Evolutionary conservation across 2,329 filamentous ascomycete genomes (phyloP).

Genomic region (Colletotrichum graminicola): DNA sequence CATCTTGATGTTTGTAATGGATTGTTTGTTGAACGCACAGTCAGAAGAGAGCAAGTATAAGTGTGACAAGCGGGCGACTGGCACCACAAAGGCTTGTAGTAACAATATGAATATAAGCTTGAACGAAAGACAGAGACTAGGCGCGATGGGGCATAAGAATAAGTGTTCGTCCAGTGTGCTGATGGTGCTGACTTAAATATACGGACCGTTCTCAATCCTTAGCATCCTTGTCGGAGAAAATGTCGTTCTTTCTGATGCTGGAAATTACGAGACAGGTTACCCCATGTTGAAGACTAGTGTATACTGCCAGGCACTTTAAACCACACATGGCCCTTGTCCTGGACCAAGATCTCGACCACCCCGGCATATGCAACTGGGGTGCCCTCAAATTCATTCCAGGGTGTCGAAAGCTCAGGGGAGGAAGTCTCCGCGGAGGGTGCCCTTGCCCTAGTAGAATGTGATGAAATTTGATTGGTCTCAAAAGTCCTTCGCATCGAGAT

Average conservation of each 20-base stretch:
- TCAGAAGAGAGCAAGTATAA: background rate
- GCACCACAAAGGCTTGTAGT: constrained; percentile 18
- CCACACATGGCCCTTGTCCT: background rate
- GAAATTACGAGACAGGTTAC: background rate
- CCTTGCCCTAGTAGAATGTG: background rate
- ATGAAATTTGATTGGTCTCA: constrained; percentile 14
- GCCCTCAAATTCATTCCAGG: background rate
- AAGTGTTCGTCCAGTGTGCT: background rate
- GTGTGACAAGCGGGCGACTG: constrained; percentile 10
- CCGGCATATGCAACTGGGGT: constrained; percentile 18
- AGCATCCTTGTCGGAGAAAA: background rate
- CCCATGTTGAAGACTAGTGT: background rate
- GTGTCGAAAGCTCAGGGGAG: background rate
- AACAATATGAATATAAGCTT: constrained; percentile 15
- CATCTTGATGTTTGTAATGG: constrained; percentile 24
- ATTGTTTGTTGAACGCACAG: constrained; percentile 33
- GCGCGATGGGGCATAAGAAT: background rate
- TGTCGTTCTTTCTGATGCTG: constrained; percentile 4
- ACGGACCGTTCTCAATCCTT: background rate
- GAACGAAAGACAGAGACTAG: constrained; percentile 14
- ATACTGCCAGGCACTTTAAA: background rate
- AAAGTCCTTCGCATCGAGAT: constrained; percentile 11
- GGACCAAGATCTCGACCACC: constrained; percentile 23
- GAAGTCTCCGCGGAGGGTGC: constrained; percentile 1
- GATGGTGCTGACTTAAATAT: constrained; percentile 27